These are phyloP conservation scores for Stromatinia cepivora DNA, from an alignment of 2,329 filamentous ascomycete species.

Conservation along the genomic window DNA sequence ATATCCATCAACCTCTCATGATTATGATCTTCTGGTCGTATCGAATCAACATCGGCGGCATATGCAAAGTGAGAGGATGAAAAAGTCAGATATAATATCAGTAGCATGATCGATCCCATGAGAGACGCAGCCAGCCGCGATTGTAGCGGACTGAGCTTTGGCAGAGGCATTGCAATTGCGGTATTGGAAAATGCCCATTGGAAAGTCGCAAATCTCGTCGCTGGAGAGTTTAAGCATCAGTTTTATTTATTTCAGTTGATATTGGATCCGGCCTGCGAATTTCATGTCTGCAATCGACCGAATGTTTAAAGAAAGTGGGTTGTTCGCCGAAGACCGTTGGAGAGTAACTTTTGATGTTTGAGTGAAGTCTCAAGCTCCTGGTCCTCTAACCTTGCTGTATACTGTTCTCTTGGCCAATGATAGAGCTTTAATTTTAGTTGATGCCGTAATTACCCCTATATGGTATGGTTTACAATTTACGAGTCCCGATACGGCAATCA, in stretches of 20 bases:
- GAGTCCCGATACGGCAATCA: slow-evolving; percentile 4
- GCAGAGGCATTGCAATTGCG: slow-evolving; percentile 38
- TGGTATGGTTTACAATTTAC: background rate
- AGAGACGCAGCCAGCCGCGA: slow-evolving; percentile 70
- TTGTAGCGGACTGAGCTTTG: slow-evolving; percentile 65
- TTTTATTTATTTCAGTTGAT: slow-evolving; percentile 1
- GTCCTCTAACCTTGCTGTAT: slow-evolving; percentile 13
- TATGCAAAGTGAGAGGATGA: slow-evolving; percentile 61
- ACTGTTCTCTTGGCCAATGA: slow-evolving; percentile 18
- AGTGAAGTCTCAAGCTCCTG: slow-evolving; percentile 18
- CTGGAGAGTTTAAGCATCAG: background rate
- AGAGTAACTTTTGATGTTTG: slow-evolving; percentile 18
- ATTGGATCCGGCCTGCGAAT: background rate
- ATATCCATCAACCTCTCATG: slow-evolving; percentile 47
- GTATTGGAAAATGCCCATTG: slow-evolving; percentile 21
- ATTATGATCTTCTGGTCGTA: slow-evolving; percentile 49
- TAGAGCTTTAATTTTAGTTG: slow-evolving; percentile 16
- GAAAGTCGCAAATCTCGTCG: slow-evolving; percentile 4
- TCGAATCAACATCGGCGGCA: slow-evolving; percentile 56
- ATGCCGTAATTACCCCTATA: slow-evolving; percentile 3
- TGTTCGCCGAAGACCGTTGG: background rate
- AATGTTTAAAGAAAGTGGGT: slow-evolving; percentile 3
- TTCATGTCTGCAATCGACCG: slow-evolving; percentile 10
- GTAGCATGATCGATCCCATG: slow-evolving; percentile 58
- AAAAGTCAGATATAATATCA: slow-evolving; percentile 61